A percentile compares a stretch with the other conserved stretches of the same genome.
Evolutionary conservation across 495 filamentous ascomycete species (phyloP).

Genomic region (Polyplosphaeria fusca): DNA sequence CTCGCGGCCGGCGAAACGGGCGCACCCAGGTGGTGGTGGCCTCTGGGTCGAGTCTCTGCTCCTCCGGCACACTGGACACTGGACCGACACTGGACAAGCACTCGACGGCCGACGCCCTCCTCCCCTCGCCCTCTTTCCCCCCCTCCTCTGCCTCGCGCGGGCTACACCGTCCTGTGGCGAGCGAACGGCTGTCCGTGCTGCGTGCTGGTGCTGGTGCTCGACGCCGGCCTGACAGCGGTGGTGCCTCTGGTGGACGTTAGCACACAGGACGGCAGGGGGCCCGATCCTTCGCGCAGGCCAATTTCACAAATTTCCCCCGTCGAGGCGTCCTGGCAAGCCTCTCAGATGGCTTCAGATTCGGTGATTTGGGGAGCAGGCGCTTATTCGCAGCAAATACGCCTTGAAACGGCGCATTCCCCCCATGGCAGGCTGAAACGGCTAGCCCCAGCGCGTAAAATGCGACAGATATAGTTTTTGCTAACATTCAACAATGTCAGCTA

Average conservation of each 20-base stretch:
- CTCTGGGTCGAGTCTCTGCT: no score
- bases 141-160: no score
- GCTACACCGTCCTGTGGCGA: no score
- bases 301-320: constrained; percentile 2
- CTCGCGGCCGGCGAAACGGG: constrained; percentile 9
- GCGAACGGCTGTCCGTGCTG: constrained; percentile 23
- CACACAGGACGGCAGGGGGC: constrained; percentile 8
- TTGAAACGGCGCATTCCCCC: constrained; percentile 13
- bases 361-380: constrained; percentile 10
- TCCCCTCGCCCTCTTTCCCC: no score
- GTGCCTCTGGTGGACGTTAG: not conserved
- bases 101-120: no score
- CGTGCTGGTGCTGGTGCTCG: constrained; percentile 14
- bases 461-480: constrained; percentile 2
- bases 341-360: constrained; percentile 8
- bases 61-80: no score
- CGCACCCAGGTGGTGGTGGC: not conserved
- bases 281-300: constrained; percentile 17
- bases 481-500: constrained; percentile 5
- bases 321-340: constrained; percentile 6
- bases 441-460: constrained; percentile 11
- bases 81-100: no score
- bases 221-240: not conserved
- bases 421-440: constrained; percentile 1
- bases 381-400: constrained; percentile 22